These are phyloP conservation scores for Pseudocercospora musae DNA, from an alignment of 2,329 filamentous ascomycete species.

Conservation along the genomic window DNA sequence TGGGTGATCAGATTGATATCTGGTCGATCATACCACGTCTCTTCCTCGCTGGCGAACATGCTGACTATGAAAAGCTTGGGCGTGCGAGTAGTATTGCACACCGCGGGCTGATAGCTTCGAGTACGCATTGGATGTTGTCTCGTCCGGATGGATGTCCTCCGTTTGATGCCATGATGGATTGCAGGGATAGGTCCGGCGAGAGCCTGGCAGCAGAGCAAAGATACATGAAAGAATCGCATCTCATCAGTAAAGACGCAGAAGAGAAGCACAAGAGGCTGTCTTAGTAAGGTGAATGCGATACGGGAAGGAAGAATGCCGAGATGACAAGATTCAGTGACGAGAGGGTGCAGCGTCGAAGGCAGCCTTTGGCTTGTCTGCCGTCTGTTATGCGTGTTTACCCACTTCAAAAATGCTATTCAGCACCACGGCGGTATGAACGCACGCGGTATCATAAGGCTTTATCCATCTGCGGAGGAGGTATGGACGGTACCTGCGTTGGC, in stretches of 20 bases:
- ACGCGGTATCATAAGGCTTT: too few relatives aligned
- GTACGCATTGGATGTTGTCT: neutral
- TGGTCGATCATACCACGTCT: constrained; percentile 49
- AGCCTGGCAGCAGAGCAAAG: neutral
- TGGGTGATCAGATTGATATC: constrained; percentile 33
- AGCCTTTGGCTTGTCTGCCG: too few relatives aligned
- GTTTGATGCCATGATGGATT: constrained; percentile 10
- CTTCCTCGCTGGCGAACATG: constrained; percentile 47
- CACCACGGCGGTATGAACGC: too few relatives aligned
- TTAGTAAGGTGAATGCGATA: too few relatives aligned
- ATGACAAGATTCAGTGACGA: too few relatives aligned
- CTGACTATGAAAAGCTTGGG: constrained; percentile 63
- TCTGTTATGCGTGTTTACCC: too few relatives aligned
- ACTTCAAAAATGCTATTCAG: too few relatives aligned
- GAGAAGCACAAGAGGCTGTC: too few relatives aligned
- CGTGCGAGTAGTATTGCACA: neutral
- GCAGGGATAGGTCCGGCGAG: constrained; percentile 4
- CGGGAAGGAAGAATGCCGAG: too few relatives aligned
- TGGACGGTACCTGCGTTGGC: too few relatives aligned
- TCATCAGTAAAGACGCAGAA: neutral
- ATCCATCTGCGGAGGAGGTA: too few relatives aligned
- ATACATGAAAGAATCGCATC: constrained; percentile 2
- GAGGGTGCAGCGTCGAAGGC: too few relatives aligned
- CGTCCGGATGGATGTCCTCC: neutral
- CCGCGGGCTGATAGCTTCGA: neutral